Base-by-base conservation (phyloP, 805 yeast genomes). In the Candida succiphila region DNA sequence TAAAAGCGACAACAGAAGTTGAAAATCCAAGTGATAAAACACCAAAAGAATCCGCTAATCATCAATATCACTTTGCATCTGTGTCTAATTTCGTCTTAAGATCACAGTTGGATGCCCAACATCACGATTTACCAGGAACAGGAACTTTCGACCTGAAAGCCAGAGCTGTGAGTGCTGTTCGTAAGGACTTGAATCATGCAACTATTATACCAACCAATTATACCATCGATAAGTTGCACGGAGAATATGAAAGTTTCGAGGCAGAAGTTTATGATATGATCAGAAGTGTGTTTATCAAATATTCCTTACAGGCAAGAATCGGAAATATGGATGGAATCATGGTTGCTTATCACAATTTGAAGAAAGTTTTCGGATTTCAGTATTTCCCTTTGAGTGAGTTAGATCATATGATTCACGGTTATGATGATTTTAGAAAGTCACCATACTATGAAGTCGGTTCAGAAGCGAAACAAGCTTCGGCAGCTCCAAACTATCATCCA, bases 281-380 rank as follows among this genome's bases (percentile, higher is more conserved):
- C 14, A 61, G 83, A 37, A 72, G 89, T 2, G 79, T 92, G 0
- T 58, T 89, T 57, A 61, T 89, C 44, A 89, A 89, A 57, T 89
- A 89, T 50, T 71, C 83, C 3, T 64, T 89, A 43, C 97, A 92
- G 55, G 97, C 96, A 0, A 67, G 96, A 40, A 82, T 89, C 27
- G 98, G 97, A 3, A 77, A 82, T 46, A 89, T 92, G 97, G 96
- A 88, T 56, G 98, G 98, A 5, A 85, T 92, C 3, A 86, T 84
- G 44, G 67, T 89, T 13, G 96, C 96, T 0, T 89, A 78, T 54
- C 98, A 89, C 54, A 89, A 88, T 52, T 69, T 86, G 33, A 65
- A 72, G 21, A 62, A 75, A 31, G 71, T 88, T 45, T 85, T 89
- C 56, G 98, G 96, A 3, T 92, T 87, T 55, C 89, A 87, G 54